Evolutionary conservation across 345 rosid genomes (phyloP).

Genomic region (Dipteronia sinensis): DNA sequence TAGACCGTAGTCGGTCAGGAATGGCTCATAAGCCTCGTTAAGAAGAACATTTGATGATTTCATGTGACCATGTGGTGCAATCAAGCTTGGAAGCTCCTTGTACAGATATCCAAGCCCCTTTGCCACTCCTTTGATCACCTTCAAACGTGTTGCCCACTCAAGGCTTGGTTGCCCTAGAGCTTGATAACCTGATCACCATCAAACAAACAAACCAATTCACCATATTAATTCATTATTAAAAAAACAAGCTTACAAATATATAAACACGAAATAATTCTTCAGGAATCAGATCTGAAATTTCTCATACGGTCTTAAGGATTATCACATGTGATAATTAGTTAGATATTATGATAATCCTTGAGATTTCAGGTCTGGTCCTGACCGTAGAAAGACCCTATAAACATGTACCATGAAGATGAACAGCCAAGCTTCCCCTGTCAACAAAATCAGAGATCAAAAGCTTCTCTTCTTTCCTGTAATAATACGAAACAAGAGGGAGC

Average conservation of each 20-base stretch:
- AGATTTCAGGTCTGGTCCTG: too few relatives aligned
- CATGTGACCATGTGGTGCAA: slow-evolving; percentile 86
- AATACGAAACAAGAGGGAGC: slow-evolving; percentile 82
- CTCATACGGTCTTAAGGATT: too few relatives aligned
- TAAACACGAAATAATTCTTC: too few relatives aligned
- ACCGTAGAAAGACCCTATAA: too few relatives aligned
- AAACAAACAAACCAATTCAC: neutral
- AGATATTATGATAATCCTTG: too few relatives aligned
- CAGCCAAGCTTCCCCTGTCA: slow-evolving; percentile 73
- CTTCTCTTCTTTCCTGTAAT: slow-evolving; percentile 86
- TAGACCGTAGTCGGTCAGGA: slow-evolving; percentile 71
- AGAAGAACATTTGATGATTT: slow-evolving; percentile 88
- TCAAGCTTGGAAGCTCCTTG: slow-evolving; percentile 66
- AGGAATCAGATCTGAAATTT: too few relatives aligned
- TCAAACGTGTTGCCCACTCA: slow-evolving; percentile 73
- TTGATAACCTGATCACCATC: slow-evolving; percentile 45
- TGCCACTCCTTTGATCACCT: slow-evolving; percentile 71
- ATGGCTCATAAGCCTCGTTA: slow-evolving; percentile 49
- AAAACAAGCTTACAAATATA: too few relatives aligned
- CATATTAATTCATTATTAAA: too few relatives aligned
- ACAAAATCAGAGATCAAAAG: slow-evolving; percentile 64
- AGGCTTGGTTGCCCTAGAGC: slow-evolving; percentile 53
- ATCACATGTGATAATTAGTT: too few relatives aligned
- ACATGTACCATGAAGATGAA: slow-evolving; percentile 74
- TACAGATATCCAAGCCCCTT: slow-evolving; percentile 67